A percentile compares a stretch with the other conserved stretches of the same genome.
Evolutionary conservation across 208 protist genomes (phyloP).

Genomic region (Acanthamoeba healyi): DNA sequence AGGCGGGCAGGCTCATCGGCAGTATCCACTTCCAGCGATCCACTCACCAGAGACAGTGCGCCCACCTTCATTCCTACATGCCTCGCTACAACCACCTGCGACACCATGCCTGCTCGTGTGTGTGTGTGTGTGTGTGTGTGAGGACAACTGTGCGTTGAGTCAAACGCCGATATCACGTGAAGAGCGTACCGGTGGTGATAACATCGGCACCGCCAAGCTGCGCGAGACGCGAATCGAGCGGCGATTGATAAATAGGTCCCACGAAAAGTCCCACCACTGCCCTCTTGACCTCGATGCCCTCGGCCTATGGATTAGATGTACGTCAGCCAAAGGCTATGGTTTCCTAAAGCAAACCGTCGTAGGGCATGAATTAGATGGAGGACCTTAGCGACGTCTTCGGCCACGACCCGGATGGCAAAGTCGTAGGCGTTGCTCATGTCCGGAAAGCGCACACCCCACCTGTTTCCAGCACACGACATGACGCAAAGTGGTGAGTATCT

Average conservation of each 20-base stretch:
- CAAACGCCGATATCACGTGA: background rate
- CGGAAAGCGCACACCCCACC: slow-evolving; percentile 72
- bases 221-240: background rate
- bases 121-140: background rate
- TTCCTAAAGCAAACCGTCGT: background rate
- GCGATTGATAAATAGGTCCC: background rate
- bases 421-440: slow-evolving; percentile 74
- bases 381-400: background rate
- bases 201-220: slow-evolving; percentile 4
- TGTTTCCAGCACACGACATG: background rate
- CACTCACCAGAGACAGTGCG: background rate
- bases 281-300: slow-evolving; percentile 5
- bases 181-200: background rate
- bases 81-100: slow-evolving; percentile 32
- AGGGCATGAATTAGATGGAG: background rate
- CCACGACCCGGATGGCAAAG: background rate
- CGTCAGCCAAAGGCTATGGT: too few relatives aligned
- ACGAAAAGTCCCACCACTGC: slow-evolving; percentile 19
- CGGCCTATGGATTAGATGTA: background rate
- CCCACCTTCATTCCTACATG: slow-evolving; percentile 24
- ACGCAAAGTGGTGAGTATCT: background rate
- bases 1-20: background rate
- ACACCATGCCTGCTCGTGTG: background rate
- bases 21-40: background rate
- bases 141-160: background rate